A percentile compares a stretch with the other conserved stretches of the same genome.
These are phyloP conservation scores for Epichloe glyceriae DNA, from an alignment of 2,329 filamentous ascomycete species.

Conservation along the genomic window DNA sequence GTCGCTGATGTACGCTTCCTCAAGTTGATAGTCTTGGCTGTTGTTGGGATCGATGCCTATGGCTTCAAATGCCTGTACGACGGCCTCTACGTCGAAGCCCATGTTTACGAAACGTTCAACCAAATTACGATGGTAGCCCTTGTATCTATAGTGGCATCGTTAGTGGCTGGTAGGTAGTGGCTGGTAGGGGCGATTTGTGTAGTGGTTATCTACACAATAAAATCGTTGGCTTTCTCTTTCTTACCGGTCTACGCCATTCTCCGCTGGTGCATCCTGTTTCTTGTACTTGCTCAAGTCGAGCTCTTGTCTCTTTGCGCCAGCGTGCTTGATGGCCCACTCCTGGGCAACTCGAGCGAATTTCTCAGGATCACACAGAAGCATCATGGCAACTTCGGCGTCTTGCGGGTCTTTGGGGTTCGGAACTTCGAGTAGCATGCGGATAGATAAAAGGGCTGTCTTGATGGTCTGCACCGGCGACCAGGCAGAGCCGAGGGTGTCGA, in stretches of 20 bases:
- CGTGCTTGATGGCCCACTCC: conserved; percentile 80
- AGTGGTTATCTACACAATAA: background rate
- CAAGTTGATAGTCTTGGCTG: conserved; percentile 73
- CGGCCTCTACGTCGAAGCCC: conserved; percentile 81
- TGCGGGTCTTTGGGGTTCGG: conserved; percentile 95
- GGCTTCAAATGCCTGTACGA: conserved; percentile 71
- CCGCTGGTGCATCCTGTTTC: conserved; percentile 13
- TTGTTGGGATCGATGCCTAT: conserved; percentile 69
- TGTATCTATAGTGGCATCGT: conserved; percentile 43
- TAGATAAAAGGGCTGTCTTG: conserved; percentile 83
- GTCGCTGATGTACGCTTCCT: conserved; percentile 81
- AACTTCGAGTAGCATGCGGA: conserved; percentile 83
- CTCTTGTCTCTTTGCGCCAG: conserved; percentile 51
- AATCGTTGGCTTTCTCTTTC: background rate
- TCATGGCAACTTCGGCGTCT: conserved; percentile 85
- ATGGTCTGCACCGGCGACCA: conserved; percentile 97
- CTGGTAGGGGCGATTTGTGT: background rate
- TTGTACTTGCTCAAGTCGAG: conserved; percentile 27
- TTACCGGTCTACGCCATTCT: conserved; percentile 18
- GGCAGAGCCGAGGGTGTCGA: conserved; percentile 77
- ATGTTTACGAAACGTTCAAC: conserved; percentile 77
- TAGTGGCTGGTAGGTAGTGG: background rate
- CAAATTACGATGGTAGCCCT: conserved; percentile 74
- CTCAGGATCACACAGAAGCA: conserved; percentile 69
- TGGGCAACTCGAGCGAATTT: conserved; percentile 71